phyloP scores from a whole-genome alignment of 2,329 filamentous ascomycete genomes.

The Esteya vermicola region DNA sequence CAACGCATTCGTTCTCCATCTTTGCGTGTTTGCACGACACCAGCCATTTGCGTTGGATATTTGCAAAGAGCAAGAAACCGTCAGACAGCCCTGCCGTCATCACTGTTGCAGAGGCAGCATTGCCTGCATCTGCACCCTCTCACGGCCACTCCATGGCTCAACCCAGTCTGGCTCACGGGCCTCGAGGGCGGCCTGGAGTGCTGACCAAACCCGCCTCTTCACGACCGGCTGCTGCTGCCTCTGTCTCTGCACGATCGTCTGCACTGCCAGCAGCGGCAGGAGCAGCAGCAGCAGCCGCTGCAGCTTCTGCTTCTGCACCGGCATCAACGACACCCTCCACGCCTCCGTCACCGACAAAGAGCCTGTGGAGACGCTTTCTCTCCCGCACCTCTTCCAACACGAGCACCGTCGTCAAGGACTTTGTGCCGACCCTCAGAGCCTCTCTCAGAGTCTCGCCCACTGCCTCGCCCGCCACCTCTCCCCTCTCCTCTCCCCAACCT shows the following conservation, averaged over 20 bases:
- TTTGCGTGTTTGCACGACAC: conserved; percentile 2
- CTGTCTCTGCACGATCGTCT: conserved; percentile 6
- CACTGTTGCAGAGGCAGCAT: conserved; percentile 3
- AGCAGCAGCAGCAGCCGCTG: neutral
- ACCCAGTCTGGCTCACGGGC: neutral
- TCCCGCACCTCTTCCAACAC: conserved; percentile 1
- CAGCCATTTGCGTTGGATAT: neutral
- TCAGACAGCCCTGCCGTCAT: neutral
- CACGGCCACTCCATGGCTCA: conserved; percentile 6
- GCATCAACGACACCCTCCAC: conserved; percentile 7
- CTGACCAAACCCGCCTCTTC: neutral
- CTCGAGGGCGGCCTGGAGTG: conserved; percentile 1
- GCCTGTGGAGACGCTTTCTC: conserved; percentile 9
- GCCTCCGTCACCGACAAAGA: conserved; percentile 14
- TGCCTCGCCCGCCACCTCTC: neutral
- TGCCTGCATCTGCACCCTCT: conserved; percentile 3
- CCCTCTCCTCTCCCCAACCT: too few species aligned
- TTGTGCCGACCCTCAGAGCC: too few species aligned
- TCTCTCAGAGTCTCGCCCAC: neutral
- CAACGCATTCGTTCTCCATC: conserved; percentile 3
- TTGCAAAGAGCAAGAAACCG: neutral
- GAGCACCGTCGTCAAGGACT: neutral
- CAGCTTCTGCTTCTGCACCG: conserved; percentile 4
- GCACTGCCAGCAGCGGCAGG: neutral
- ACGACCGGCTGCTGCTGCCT: neutral